Conservation (phyloP, 805 yeast species). For the Dipodascus albidus region DNA sequence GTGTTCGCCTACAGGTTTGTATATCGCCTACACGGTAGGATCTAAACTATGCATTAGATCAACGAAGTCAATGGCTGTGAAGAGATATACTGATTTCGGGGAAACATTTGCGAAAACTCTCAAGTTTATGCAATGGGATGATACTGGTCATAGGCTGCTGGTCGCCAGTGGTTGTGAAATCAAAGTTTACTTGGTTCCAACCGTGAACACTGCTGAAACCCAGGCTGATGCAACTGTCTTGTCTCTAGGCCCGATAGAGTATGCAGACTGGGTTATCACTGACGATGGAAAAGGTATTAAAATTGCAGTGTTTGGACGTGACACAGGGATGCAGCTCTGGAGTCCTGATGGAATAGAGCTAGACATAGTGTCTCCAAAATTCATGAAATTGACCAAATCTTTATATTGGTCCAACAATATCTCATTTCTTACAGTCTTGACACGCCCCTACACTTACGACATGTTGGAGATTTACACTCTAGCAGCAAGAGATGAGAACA, state of each 20-base stretch:
- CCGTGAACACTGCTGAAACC: background rate
- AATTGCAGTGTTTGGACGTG: background rate
- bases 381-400: background rate
- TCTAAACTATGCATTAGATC: background rate
- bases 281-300: background rate
- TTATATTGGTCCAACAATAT: background rate
- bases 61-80: background rate
- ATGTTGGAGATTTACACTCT: conserved; percentile 5
- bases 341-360: background rate
- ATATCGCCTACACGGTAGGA: background rate
- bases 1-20: background rate
- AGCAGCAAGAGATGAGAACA: background rate
- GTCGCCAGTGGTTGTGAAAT: background rate
- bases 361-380: background rate
- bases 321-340: background rate
- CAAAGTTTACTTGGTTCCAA: background rate
- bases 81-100: background rate
- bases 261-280: background rate
- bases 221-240: background rate
- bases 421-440: conserved; percentile 3
- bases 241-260: background rate
- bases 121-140: background rate
- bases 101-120: background rate
- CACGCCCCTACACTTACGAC: conserved; percentile 10
- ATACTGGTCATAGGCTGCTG: background rate